Base-by-base conservation (phyloP, 345 rosid species). In the Ricinus communis region DNA sequence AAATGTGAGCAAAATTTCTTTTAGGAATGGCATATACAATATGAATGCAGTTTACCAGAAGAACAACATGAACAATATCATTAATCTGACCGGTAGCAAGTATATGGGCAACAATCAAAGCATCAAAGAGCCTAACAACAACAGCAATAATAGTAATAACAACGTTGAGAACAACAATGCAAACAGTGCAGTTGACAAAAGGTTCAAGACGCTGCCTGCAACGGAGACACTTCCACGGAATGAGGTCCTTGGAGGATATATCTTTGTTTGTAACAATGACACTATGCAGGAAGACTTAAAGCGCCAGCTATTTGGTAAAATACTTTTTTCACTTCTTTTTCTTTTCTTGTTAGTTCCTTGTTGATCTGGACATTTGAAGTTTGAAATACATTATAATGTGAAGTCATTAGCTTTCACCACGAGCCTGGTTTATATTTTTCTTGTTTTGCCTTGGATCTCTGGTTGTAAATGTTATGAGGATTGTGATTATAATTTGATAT, bases 271-370 rank as follows among this genome's bases (percentile, higher is more conserved):
- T 68, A 95, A 92, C 91, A 92, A 95, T 60, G 99, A 95, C 71
- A 95, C 99, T 8, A 95, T 92, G 99, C 97, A 92, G 88, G 99
- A 95, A 71, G 99, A 95, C 65, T 68, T 95, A 75, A 92, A 95
- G 80, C 93, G 94, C 19, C 90, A 87, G 81, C 91, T 95, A 25
- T 95, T 95, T 80, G 99, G 99, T 95, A 88, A 70, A n/a, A n/a
- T n/a, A n/a, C n/a, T 28, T 72, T 11, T 38, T 0, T 62, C 64
- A 45, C 27, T 62, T 49, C 49, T 25, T 49, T 21, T 31, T n/a
- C 13, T 3, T 41, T 21, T 13, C 21, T 31, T 21, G 19, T 27
- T 24, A 40, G 40, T 52, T 43, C 50, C 27, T 28, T 31, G 24
- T 64, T 50, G 11, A 9, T 19, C 46, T 21, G 24, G 56, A 27